Conservation (phyloP, 176 grass and related monocot species). For the Stipa capillata region DNA sequence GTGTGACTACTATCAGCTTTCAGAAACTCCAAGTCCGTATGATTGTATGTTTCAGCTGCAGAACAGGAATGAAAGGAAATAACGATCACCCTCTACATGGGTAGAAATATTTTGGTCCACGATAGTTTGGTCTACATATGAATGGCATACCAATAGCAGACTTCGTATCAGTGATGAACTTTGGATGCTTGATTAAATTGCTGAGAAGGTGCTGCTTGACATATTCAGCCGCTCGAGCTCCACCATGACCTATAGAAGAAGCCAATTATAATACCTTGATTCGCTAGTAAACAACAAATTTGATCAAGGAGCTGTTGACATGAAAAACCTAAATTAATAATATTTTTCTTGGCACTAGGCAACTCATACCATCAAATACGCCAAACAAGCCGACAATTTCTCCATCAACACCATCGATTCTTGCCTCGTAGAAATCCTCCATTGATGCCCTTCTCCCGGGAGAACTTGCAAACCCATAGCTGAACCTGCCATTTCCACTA, state of each 20-base stretch:
- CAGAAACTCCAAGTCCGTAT: constrained; percentile 79
- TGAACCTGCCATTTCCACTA: constrained; percentile 57
- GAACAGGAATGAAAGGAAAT: background rate
- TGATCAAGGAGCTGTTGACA: background rate
- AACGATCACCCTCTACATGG: background rate
- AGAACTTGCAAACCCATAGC: constrained; percentile 73
- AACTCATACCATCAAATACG: constrained; percentile 72
- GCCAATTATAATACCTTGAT: background rate
- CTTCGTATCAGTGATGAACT: constrained; percentile 76
- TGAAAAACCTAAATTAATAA: background rate
- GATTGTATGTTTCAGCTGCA: constrained; percentile 82
- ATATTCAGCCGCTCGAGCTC: constrained; percentile 79
- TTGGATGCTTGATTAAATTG: constrained; percentile 81
- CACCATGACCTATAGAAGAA: constrained; percentile 69
- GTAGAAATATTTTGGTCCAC: background rate
- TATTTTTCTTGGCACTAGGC: background rate
- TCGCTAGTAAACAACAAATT: background rate
- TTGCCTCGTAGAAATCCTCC: constrained; percentile 89
- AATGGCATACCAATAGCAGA: constrained; percentile 54
- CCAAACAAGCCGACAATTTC: constrained; percentile 80
- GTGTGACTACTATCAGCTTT: constrained; percentile 71
- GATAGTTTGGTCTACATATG: constrained; percentile 3
- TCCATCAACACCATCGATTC: constrained; percentile 61
- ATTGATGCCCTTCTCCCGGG: constrained; percentile 79
- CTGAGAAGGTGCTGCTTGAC: constrained; percentile 77